These are phyloP conservation scores for Eleusine indica DNA, from an alignment of 176 grass and related monocot genomes.

Conservation along the genomic window DNA sequence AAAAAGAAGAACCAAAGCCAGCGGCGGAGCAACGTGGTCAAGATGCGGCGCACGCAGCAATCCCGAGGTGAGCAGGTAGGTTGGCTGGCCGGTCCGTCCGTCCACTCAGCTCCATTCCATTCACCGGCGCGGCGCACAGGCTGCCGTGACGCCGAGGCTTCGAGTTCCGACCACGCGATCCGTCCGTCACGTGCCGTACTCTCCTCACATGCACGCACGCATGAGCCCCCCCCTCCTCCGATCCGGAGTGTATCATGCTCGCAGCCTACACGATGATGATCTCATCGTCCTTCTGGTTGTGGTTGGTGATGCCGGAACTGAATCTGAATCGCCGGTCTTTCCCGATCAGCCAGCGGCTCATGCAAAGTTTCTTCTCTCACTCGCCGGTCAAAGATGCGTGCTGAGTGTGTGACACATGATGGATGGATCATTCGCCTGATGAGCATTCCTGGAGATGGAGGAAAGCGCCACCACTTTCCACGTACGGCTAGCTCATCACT, in stretches of 20 bases:
- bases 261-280: background rate
- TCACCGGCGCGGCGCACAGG: background rate
- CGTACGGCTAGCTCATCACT: background rate
- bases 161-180: constrained; percentile 8
- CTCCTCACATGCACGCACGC: constrained; percentile 20
- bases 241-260: background rate
- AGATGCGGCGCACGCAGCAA: constrained; percentile 15
- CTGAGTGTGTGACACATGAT: background rate
- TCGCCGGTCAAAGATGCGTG: constrained; percentile 37
- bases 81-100: background rate
- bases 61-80: constrained; percentile 6
- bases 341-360: background rate
- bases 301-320: background rate
- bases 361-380: no score
- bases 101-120: background rate
- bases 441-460: background rate
- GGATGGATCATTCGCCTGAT: background rate
- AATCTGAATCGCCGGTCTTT: constrained; percentile 25
- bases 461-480: background rate
- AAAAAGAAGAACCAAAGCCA: background rate
- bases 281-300: background rate
- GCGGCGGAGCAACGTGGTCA: constrained; percentile 5
- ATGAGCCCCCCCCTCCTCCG: background rate
- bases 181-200: background rate
- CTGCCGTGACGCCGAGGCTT: background rate